A percentile compares a stretch with the other conserved stretches of the same genome.
These are phyloP conservation scores for Backusella mclennaniae DNA, from an alignment of 192 early-diverging fungal genomes.

Conservation along the genomic window DNA sequence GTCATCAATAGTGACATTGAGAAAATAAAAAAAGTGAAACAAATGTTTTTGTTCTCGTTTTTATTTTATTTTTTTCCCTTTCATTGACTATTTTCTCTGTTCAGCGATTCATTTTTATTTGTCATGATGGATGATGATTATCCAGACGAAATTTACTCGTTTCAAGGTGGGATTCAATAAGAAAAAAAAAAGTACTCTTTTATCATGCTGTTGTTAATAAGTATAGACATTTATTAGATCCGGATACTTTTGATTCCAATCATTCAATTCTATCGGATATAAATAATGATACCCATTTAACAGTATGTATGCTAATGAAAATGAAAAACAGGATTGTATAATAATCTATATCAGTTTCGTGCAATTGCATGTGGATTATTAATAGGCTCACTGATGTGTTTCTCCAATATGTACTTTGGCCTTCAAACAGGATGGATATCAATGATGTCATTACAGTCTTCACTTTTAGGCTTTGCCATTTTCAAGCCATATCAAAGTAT, in stretches of 20 bases:
- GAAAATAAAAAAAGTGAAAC: neutral
- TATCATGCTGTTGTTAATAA: neutral
- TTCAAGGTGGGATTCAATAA: neutral
- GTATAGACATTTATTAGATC: neutral
- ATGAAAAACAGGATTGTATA: neutral
- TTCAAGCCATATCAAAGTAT: slow-evolving; percentile 58
- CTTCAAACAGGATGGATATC: slow-evolving; percentile 81
- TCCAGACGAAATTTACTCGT: slow-evolving; percentile 1
- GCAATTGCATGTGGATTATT: slow-evolving; percentile 58
- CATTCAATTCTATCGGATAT: neutral
- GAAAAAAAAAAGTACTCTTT: neutral
- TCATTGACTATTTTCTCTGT: neutral
- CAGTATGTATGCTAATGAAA: slow-evolving; percentile 5
- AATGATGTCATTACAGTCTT: slow-evolving; percentile 77
- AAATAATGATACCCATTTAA: slow-evolving; percentile 4
- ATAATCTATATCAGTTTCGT: slow-evolving; percentile 36
- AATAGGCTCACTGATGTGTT: slow-evolving; percentile 71
- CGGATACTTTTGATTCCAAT: slow-evolving; percentile 2
- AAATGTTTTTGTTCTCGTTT: neutral
- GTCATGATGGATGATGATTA: neutral
- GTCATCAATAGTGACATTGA: neutral
- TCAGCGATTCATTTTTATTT: neutral
- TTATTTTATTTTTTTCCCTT: neutral
- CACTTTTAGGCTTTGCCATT: slow-evolving; percentile 75
- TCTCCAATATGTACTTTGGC: slow-evolving; percentile 90